Base-by-base conservation (phyloP, 371 early-diverging fungal species). In the Nematocida sp. region DNA sequence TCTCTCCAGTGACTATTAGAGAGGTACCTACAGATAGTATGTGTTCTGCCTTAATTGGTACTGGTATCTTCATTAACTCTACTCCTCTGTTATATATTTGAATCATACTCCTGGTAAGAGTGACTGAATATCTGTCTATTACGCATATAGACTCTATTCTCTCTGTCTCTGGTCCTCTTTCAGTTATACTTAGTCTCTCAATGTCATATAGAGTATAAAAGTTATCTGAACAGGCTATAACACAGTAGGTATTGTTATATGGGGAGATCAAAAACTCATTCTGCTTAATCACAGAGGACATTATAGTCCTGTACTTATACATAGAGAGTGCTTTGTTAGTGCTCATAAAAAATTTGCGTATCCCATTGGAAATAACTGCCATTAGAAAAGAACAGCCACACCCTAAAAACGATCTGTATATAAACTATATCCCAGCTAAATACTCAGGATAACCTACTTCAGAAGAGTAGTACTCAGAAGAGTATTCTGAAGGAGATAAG, bases 301-400 rank as follows among this genome's bases (percentile, higher is more conserved):
- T 29, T 25, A 27, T 23, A 19, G 21, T 45, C 46, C 60, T 70
- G 61, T 70, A 70, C 35, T 70, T 29, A 32, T 60, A 70, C 74
- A 70, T 60, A 17, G 49, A n/a, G n/a, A 58, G 35, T 19, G 13
- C 23, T 52, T 41, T 23, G 31, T 46, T n/a, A 13, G 15, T 13
- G 15, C 25, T 7, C 61, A 61, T 70, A 61, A 70, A 70, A 70
- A 70, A 58, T 60, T 70, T 70, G 27, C 41, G n/a, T n/a, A n/a
- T n/a, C n/a, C n/a, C n/a, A n/a, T n/a, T n/a, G n/a, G n/a, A n/a
- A n/a, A n/a, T n/a, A n/a, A n/a, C n/a, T n/a, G n/a, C n/a, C n/a
- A n/a, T n/a, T n/a, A n/a, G n/a, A n/a, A n/a, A n/a, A n/a, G n/a
- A n/a, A n/a, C n/a, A n/a, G n/a, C n/a, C n/a, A n/a, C n/a, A n/a